phyloP scores from a whole-genome alignment of 371 early-diverging fungal genomes.

The Basidiobolus heterosporus region DNA sequence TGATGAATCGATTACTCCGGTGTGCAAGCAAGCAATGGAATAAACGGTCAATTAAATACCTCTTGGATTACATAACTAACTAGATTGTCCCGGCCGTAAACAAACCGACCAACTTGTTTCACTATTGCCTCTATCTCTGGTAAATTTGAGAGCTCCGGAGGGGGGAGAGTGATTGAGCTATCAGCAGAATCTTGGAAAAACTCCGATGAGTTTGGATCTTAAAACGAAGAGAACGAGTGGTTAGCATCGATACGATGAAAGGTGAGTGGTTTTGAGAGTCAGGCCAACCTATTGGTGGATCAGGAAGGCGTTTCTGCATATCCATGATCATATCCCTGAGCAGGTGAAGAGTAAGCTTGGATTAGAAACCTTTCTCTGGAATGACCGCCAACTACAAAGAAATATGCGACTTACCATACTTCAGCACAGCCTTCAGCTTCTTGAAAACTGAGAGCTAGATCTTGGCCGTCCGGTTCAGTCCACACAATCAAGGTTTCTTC shows the following conservation, averaged over 20 bases:
- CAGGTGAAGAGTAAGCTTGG: slow-evolving; percentile 7
- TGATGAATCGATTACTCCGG: slow-evolving; percentile 11
- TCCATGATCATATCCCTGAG: slow-evolving; percentile 19
- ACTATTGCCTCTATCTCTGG: slow-evolving; percentile 35
- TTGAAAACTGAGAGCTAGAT: slow-evolving; percentile 83
- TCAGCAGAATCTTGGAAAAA: not conserved
- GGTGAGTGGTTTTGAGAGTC: too few species aligned
- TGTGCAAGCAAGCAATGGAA: slow-evolving; percentile 9
- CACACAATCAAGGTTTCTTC: slow-evolving; percentile 28
- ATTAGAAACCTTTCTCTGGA: too few species aligned
- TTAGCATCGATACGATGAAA: too few species aligned
- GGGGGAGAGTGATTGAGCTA: slow-evolving; percentile 20
- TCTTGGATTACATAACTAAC: slow-evolving; percentile 23
- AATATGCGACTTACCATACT: slow-evolving; percentile 45
- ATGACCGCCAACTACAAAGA: too few species aligned
- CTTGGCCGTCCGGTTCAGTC: slow-evolving; percentile 61
- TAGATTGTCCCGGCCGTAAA: slow-evolving; percentile 27
- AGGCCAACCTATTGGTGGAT: too few species aligned
- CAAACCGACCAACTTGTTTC: slow-evolving; percentile 17
- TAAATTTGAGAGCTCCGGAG: slow-evolving; percentile 42
- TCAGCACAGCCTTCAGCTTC: slow-evolving; percentile 64
- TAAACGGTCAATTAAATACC: slow-evolving; percentile 14
- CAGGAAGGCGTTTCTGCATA: slow-evolving; percentile 9
- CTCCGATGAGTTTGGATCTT: slow-evolving; percentile 10
- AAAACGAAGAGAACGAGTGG: slow-evolving; percentile 1